Evolutionary conservation across 176 grass and related monocot species (phyloP).

Genomic region (Leersia perrieri): DNA sequence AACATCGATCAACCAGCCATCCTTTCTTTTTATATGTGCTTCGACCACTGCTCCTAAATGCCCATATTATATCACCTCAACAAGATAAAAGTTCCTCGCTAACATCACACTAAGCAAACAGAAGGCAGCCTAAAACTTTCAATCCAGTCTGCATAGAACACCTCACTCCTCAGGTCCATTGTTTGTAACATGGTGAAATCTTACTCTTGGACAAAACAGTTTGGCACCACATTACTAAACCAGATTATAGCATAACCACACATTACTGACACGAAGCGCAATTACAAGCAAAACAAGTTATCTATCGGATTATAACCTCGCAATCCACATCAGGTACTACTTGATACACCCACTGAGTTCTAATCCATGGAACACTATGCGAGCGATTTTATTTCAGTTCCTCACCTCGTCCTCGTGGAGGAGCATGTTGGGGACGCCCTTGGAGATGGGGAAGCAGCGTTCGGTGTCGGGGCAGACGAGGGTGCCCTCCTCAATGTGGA

Average conservation of each 20-base stretch:
- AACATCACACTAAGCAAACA: neutral
- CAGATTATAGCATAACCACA: neutral
- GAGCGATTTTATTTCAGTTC: too few relatives aligned
- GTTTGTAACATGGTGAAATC: neutral
- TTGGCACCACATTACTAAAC: neutral
- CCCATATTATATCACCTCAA: neutral
- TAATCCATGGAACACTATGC: neutral
- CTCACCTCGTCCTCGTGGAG: conserved; percentile 93
- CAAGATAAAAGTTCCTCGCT: neutral
- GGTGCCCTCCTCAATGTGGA: conserved; percentile 78
- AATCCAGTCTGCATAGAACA: neutral
- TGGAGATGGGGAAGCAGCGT: conserved; percentile 76
- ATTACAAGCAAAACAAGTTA: neutral
- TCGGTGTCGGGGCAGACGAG: conserved; percentile 83
- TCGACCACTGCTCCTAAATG: neutral
- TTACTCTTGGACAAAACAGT: neutral
- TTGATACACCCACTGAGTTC: conserved; percentile 16
- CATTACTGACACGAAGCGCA: neutral
- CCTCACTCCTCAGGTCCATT: neutral
- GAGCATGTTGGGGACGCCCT: conserved; percentile 99
- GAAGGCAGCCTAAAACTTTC: neutral
- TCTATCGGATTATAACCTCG: neutral
- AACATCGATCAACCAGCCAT: neutral
- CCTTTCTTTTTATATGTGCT: neutral
- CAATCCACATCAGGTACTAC: conserved; percentile 8